Percentiles rank a stretch among this genome's conserved stretches.
phyloP scores from a whole-genome alignment of 2,329 filamentous ascomycete species.

The Hymenoscyphus albidus region DNA sequence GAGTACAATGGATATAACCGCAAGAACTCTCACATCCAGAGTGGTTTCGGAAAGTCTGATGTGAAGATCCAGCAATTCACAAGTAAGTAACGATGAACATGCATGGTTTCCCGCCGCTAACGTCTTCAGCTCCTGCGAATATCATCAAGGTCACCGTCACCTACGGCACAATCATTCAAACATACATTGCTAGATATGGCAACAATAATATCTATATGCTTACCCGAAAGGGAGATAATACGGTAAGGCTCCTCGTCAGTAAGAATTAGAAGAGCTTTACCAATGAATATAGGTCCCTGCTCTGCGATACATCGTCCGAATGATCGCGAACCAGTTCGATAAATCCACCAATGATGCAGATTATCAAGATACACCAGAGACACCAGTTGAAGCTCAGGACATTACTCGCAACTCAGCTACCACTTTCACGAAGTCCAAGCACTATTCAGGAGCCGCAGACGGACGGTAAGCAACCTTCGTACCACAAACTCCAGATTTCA shows the following conservation, averaged over 20 bases:
- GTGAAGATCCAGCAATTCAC: neutral
- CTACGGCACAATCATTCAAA: conserved; percentile 37
- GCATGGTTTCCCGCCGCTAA: neutral
- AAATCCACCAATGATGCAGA: conserved; percentile 13
- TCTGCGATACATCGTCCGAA: conserved; percentile 15
- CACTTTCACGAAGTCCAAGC: conserved; percentile 17
- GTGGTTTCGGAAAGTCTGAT: neutral
- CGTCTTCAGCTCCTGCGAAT: conserved; percentile 18
- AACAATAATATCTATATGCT: conserved; percentile 42
- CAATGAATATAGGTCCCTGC: conserved; percentile 9
- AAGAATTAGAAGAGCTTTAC: neutral
- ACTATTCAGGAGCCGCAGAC: conserved; percentile 16
- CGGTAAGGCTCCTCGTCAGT: neutral
- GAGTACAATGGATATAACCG: conserved; percentile 1
- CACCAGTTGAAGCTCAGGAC: conserved; percentile 10
- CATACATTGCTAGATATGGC: conserved; percentile 37
- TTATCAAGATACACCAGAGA: conserved; percentile 11
- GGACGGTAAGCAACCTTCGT: neutral
- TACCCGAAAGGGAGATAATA: conserved; percentile 36
- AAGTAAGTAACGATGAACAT: neutral
- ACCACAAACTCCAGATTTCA: neutral
- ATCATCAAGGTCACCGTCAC: conserved; percentile 38
- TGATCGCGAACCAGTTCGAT: conserved; percentile 11
- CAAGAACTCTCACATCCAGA: neutral
- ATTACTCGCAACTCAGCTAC: conserved; percentile 9